phyloP scores from a whole-genome alignment of 1,284 basidiomycete genomes.

The Naganishia liquefaciens region DNA sequence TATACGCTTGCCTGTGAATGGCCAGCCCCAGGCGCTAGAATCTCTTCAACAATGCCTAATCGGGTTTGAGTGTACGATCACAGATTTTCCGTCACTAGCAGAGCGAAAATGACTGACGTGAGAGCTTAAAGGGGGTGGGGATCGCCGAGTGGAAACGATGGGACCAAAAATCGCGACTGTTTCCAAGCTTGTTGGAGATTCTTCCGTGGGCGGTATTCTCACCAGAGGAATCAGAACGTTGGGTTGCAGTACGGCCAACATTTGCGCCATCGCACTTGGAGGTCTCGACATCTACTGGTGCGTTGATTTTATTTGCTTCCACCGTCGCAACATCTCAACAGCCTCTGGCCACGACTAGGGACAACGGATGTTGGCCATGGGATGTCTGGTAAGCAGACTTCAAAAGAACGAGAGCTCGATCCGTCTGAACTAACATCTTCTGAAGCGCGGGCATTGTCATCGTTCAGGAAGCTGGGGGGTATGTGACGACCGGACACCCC shows the following conservation, averaged over 20 bases:
- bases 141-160: constrained; percentile 65
- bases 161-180: constrained; percentile 70
- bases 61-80: constrained; percentile 68
- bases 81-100: background rate
- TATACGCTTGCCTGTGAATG: constrained; percentile 69
- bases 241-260: constrained; percentile 45
- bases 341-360: constrained; percentile 23
- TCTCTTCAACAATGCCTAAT: constrained; percentile 78
- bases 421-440: background rate
- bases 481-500: constrained; percentile 63
- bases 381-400: constrained; percentile 63
- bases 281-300: constrained; percentile 70
- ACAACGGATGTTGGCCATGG: constrained; percentile 62
- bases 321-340: background rate
- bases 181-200: constrained; percentile 73
- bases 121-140: constrained; percentile 67
- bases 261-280: constrained; percentile 77
- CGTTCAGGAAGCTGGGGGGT: constrained; percentile 83
- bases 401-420: background rate
- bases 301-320: background rate
- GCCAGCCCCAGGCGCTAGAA: constrained; percentile 69
- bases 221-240: constrained; percentile 73
- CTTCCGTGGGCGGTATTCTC: constrained; percentile 70
- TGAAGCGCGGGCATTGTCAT: constrained; percentile 76
- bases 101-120: background rate